Percentiles rank a stretch among this genome's conserved stretches.
phyloP scores from a whole-genome alignment of 2,329 filamentous ascomycete genomes.

The Scedosporium aurantiacum region DNA sequence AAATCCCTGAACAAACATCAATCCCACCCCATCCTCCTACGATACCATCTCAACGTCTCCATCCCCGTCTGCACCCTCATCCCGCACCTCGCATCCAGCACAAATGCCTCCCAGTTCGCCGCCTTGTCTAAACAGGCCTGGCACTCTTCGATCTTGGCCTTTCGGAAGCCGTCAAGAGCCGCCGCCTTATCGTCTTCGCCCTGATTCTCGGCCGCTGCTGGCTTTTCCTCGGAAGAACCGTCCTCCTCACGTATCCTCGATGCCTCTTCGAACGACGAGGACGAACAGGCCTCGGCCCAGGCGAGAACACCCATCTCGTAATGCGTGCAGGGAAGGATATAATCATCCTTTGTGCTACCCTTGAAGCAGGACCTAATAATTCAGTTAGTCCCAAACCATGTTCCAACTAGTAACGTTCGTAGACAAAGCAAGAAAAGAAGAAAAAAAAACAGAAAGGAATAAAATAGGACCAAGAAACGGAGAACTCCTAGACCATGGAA shows the following conservation, averaged over 20 bases:
- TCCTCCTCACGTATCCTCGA: background rate
- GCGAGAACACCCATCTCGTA: conserved; percentile 79
- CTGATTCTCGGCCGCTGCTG: conserved; percentile 14
- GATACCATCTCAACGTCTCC: conserved; percentile 51
- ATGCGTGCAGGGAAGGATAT: conserved; percentile 60
- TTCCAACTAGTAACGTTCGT: background rate
- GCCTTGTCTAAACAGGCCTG: conserved; percentile 55
- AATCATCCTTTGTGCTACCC: conserved; percentile 55
- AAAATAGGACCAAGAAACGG: background rate
- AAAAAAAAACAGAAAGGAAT: background rate
- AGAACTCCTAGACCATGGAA: background rate
- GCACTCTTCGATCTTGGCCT: conserved; percentile 47
- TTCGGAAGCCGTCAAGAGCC: conserved; percentile 25
- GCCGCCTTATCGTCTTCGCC: conserved; percentile 15
- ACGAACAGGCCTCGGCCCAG: conserved; percentile 57
- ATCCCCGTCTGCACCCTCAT: conserved; percentile 61
- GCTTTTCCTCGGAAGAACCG: background rate
- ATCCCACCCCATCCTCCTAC: conserved; percentile 27
- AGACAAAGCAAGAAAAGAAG: background rate
- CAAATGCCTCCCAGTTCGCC: conserved; percentile 58
- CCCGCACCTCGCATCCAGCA: conserved; percentile 64
- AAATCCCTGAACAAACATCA: background rate
- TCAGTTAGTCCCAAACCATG: background rate
- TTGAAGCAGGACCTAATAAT: conserved; percentile 38
- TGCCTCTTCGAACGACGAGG: conserved; percentile 9